phyloP scores from a whole-genome alignment of 352 stramenopile genomes.

The Globisporangium yorkense region DNA sequence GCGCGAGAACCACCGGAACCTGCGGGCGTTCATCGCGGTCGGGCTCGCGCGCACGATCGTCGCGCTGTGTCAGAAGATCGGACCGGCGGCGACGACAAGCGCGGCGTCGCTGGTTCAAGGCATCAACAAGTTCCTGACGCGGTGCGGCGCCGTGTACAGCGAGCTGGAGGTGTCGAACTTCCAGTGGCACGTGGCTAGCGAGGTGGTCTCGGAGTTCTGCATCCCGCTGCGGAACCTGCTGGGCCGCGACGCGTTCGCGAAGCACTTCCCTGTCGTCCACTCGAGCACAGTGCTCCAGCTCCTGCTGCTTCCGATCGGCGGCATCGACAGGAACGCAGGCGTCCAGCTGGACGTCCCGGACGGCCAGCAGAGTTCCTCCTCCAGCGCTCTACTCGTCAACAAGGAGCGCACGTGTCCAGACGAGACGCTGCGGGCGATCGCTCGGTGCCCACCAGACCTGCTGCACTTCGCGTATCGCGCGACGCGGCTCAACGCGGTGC shows the following conservation, averaged over 20 bases:
- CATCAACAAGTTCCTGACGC: conserved; percentile 57
- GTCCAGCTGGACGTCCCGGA: background rate
- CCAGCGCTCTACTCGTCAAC: background rate
- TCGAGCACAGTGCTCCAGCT: conserved; percentile 61
- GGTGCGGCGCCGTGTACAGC: conserved; percentile 63
- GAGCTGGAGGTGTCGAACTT: conserved; percentile 75
- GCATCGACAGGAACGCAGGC: conserved; percentile 3
- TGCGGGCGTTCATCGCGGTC: conserved; percentile 64
- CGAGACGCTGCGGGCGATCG: background rate
- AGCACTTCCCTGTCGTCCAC: conserved; percentile 47
- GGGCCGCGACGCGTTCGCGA: conserved; percentile 45
- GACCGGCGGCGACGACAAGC: conserved; percentile 30
- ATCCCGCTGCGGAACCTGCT: conserved; percentile 48
- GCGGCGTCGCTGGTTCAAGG: conserved; percentile 33
- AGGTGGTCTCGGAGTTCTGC: conserved; percentile 65
- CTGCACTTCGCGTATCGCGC: conserved; percentile 51
- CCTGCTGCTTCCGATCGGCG: conserved; percentile 45
- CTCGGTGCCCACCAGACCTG: conserved; percentile 29
- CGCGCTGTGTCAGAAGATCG: conserved; percentile 57
- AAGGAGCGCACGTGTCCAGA: too few species aligned
- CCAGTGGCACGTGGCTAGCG: conserved; percentile 70
- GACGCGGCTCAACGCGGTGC: conserved; percentile 45
- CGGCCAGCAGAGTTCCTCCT: background rate
- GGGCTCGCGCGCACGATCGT: conserved; percentile 56
- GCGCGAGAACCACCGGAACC: conserved; percentile 30